A percentile compares a stretch with the other conserved stretches of the same genome.
Conservation (phyloP, 129 eudicot genomes). For the Rutidosis leptorrhynchoides region DNA sequence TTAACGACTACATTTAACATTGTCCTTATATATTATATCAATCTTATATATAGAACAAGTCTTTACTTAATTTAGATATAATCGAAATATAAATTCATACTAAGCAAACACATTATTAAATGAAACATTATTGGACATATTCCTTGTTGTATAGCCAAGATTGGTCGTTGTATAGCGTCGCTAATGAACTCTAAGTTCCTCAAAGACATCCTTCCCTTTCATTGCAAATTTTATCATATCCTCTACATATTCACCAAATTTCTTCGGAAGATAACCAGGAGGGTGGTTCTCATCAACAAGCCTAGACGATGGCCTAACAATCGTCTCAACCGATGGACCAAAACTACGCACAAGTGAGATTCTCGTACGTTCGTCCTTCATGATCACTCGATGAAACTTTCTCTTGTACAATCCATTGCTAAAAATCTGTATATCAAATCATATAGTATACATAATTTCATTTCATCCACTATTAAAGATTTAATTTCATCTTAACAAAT, state of each 20-base stretch:
- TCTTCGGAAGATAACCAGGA: constrained; percentile 34
- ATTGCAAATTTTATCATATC: too few relatives aligned
- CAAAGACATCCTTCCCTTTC: not conserved
- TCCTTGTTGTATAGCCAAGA: not conserved
- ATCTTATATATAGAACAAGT: too few relatives aligned
- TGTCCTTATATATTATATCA: too few relatives aligned
- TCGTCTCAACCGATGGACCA: constrained; percentile 37
- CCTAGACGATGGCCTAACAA: constrained; percentile 37
- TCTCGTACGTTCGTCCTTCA: constrained; percentile 30
- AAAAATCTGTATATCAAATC: constrained; percentile 27
- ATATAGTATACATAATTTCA: too few relatives aligned
- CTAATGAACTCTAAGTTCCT: not conserved
- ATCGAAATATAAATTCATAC: not conserved
- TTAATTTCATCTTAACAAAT: not conserved
- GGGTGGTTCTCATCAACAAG: constrained; percentile 18
- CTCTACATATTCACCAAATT: constrained; percentile 31
- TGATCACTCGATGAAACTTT: constrained; percentile 34
- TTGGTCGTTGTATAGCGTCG: not conserved
- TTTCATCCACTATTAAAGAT: too few relatives aligned
- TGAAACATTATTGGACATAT: not conserved
- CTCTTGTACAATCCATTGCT: constrained; percentile 39
- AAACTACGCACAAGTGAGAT: constrained; percentile 30
- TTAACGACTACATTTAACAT: too few relatives aligned
- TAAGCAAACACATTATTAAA: too few relatives aligned
- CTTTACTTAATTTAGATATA: too few relatives aligned